Evolutionary conservation across 2,329 filamentous ascomycete genomes (phyloP).

Genomic region (Pseudopyricularia javanii): DNA sequence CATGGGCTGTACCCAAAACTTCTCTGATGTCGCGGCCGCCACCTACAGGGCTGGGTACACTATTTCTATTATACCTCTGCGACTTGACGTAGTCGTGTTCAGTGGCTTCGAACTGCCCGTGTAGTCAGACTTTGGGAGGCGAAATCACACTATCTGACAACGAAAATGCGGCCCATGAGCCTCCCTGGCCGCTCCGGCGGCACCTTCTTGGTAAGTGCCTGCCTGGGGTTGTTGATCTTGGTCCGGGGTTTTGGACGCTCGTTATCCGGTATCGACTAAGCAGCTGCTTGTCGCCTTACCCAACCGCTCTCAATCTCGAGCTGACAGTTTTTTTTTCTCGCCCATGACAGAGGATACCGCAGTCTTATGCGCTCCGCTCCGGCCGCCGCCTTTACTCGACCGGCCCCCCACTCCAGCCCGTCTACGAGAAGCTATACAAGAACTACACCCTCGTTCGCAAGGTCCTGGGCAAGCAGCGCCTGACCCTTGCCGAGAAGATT

Average conservation of each 20-base stretch:
- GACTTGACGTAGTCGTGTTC: not conserved
- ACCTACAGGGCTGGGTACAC: too few relatives aligned
- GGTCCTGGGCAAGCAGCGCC: constrained; percentile 52
- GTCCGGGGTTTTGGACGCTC: not conserved
- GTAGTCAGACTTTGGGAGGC: not conserved
- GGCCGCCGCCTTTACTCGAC: constrained; percentile 22
- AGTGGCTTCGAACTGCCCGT: not conserved
- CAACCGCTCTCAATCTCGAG: constrained; percentile 2
- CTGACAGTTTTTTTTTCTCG: not conserved
- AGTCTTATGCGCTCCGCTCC: constrained; percentile 18
- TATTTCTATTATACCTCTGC: not conserved
- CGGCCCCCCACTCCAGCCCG: constrained; percentile 42
- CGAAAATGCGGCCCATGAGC: constrained; percentile 36
- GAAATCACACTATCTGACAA: constrained; percentile 3
- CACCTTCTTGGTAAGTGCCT: constrained; percentile 28
- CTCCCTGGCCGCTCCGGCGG: constrained; percentile 34
- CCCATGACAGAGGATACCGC: constrained; percentile 19
- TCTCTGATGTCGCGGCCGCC: not conserved
- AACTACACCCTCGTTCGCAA: constrained; percentile 64
- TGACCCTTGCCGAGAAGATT: constrained; percentile 96
- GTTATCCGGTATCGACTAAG: not conserved
- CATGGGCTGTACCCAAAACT: not conserved
- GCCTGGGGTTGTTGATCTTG: not conserved
- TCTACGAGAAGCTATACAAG: constrained; percentile 70
- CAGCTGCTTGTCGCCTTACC: not conserved